Evolutionary conservation across 1,284 basidiomycete genomes (phyloP).

Genomic region (Cutaneotrichosporon arboriforme): DNA sequence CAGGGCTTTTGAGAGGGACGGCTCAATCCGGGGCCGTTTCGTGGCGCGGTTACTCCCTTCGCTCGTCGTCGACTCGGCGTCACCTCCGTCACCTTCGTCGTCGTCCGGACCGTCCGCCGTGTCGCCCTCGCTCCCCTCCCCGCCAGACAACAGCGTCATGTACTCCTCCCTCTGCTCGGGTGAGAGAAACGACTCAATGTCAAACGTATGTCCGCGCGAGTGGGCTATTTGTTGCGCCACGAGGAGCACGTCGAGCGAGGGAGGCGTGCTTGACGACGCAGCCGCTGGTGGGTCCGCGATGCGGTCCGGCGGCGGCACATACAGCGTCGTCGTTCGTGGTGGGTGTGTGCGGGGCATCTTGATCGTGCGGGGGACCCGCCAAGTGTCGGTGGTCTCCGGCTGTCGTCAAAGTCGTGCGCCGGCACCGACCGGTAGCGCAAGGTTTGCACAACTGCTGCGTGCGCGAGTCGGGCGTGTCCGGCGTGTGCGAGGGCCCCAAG

Average conservation of each 20-base stretch:
- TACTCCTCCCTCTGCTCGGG: constrained; percentile 29
- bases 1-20: constrained; percentile 12
- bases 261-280: neutral
- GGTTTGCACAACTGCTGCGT: too few species aligned
- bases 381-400: too few species aligned
- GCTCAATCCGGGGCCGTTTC: constrained; percentile 5
- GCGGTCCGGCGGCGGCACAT: constrained; percentile 18
- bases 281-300: neutral
- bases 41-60: neutral
- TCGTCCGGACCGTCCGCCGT: neutral
- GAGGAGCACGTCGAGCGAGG: constrained; percentile 30
- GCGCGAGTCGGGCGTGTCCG: too few species aligned
- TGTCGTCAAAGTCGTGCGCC: too few species aligned
- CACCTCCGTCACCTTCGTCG: neutral
- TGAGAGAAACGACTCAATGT: constrained; percentile 32
- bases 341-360: constrained; percentile 25
- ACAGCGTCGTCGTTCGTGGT: constrained; percentile 26
- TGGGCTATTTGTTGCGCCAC: constrained; percentile 32
- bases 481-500: too few species aligned
- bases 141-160: constrained; percentile 2
- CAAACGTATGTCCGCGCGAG: constrained; percentile 27
- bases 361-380: too few species aligned
- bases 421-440: too few species aligned
- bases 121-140: neutral
- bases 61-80: neutral